phyloP scores from a whole-genome alignment of 176 grass and related monocot species.

The Carex parvula region DNA sequence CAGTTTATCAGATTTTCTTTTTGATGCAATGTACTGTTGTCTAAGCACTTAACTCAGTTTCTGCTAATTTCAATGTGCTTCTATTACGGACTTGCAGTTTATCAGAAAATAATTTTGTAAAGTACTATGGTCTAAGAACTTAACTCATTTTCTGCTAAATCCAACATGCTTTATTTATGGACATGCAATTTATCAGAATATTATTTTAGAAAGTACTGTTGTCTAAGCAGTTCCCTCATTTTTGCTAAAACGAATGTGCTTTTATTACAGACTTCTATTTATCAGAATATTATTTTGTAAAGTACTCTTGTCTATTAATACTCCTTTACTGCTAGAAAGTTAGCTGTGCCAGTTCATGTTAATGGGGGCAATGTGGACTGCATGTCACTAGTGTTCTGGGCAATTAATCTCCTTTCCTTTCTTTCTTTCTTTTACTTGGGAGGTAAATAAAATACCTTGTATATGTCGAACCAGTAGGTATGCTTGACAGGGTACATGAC shows the following conservation, averaged over 20 bases:
- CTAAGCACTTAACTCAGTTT: background rate
- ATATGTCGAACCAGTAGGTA: constrained; percentile 97
- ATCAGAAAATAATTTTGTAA: background rate
- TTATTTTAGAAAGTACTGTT: background rate
- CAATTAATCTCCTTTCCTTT: background rate
- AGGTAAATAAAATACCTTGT: constrained; percentile 54
- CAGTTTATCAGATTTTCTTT: background rate
- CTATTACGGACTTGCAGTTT: background rate
- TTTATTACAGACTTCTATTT: background rate
- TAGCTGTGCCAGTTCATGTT: background rate
- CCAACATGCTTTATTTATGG: background rate
- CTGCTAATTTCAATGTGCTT: background rate
- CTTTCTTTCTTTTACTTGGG: background rate
- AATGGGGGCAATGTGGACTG: background rate
- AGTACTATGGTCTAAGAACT: background rate
- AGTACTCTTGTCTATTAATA: no score
- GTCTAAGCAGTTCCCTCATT: background rate
- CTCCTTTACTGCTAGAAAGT: no score
- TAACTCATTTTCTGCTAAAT: background rate
- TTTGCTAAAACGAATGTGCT: background rate
- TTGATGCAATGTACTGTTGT: background rate
- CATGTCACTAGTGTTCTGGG: background rate
- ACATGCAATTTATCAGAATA: background rate
- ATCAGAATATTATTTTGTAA: no score
- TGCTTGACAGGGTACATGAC: constrained; percentile 90